Evolutionary conservation across 768 basidiomycete species (phyloP).

Genomic region (Psilocybe sp.): DNA sequence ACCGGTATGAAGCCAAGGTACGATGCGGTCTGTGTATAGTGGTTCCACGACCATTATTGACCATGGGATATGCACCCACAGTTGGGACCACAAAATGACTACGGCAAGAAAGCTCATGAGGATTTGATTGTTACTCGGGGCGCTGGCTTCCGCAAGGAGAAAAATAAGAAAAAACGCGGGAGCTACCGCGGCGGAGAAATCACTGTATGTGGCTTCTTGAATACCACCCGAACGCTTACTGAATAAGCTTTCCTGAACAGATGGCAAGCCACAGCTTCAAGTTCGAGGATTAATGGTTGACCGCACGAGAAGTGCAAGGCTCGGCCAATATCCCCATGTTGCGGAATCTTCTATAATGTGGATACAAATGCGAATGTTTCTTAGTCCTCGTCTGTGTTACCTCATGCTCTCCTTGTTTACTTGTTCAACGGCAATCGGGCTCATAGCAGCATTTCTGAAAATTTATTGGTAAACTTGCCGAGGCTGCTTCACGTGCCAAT

Average conservation of each 20-base stretch:
- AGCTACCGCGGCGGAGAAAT: conserved; percentile 95
- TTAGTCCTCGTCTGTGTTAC: no score
- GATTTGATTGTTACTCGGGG: conserved; percentile 94
- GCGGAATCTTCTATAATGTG: no score
- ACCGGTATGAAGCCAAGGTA: conserved; percentile 81
- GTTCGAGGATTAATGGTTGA: conserved; percentile 34
- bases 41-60: conserved; percentile 4
- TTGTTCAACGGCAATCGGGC: no score
- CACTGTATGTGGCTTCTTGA: conserved; percentile 49
- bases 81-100: conserved; percentile 73
- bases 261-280: conserved; percentile 87
- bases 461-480: not conserved
- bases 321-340: not conserved
- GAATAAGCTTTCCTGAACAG: conserved; percentile 31
- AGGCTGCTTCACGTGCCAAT: not conserved
- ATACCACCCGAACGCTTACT: not conserved
- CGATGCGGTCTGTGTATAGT: conserved; percentile 13
- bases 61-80: conserved; percentile 18
- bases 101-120: conserved; percentile 79
- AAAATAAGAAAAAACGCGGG: conserved; percentile 98
- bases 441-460: no score
- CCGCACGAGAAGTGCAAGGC: not conserved
- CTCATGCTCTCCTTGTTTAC: no score
- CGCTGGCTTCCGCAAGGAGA: conserved; percentile 96
- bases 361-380: no score